Conservation (phyloP, 768 basidiomycete species). For the Epithele typhae region DNA sequence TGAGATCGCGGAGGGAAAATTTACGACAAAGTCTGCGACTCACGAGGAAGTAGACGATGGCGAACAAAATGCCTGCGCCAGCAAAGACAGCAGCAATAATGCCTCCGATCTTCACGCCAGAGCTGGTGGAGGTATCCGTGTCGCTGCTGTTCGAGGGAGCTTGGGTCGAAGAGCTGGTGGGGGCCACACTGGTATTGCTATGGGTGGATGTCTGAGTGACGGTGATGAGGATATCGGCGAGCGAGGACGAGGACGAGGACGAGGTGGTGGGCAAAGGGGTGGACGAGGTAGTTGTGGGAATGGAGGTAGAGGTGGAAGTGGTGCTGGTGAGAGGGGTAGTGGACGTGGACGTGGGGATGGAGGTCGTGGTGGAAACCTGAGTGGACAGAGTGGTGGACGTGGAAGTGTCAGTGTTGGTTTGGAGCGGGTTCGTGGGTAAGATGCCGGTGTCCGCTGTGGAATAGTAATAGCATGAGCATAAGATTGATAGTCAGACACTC, state of each 20-base stretch:
- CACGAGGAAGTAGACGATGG: conserved; percentile 33
- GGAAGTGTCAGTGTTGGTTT: neutral
- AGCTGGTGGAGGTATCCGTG: conserved; percentile 9
- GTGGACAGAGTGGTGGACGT: neutral
- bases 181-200: neutral
- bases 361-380: neutral
- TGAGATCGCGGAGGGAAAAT: conserved; percentile 3
- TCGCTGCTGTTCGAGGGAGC: conserved; percentile 1
- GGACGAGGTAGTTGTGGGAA: neutral
- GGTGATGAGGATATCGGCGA: neutral
- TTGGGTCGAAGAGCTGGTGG: neutral
- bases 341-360: neutral
- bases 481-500: too few species aligned
- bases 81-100: conserved; percentile 33
- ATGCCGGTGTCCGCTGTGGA: too few species aligned
- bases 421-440: neutral
- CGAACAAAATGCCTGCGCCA: conserved; percentile 26
- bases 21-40: conserved; percentile 5
- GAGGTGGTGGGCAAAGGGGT: neutral
- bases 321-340: neutral
- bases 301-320: neutral
- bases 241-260: neutral
- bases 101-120: conserved; percentile 30
- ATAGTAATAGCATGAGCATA: neutral
- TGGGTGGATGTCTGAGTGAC: neutral